phyloP scores from a whole-genome alignment of 2,329 filamentous ascomycete genomes.

The Fusarium guadeloupense region DNA sequence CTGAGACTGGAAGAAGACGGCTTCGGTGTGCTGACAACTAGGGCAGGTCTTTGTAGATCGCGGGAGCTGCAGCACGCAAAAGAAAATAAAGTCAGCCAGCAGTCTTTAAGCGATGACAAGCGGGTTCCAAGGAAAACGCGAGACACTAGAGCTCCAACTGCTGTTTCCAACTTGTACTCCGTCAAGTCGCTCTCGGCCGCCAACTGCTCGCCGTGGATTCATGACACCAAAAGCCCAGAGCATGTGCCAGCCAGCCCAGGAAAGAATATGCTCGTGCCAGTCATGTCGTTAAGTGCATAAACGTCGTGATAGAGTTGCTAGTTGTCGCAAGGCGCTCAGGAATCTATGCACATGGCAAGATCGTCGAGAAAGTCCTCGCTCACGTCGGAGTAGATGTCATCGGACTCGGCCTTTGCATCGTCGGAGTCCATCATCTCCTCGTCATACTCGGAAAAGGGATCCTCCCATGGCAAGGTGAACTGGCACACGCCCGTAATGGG shows the following conservation, averaged over 20 bases:
- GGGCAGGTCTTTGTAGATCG: conserved; percentile 88
- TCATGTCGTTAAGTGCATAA: conserved; percentile 26
- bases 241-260: conserved; percentile 40
- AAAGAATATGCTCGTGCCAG: conserved; percentile 9
- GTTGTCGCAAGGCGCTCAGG: conserved; percentile 16
- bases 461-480: conserved; percentile 44
- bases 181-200: conserved; percentile 28
- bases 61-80: conserved; percentile 75
- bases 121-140: conserved; percentile 43
- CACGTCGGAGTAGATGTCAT: conserved; percentile 34
- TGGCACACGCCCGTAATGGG: conserved; percentile 46
- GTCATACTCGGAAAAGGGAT: conserved; percentile 52
- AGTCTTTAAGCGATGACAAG: conserved; percentile 43
- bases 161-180: conserved; percentile 35
- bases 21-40: conserved; percentile 84
- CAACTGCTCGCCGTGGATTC: conserved; percentile 26
- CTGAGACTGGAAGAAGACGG: conserved; percentile 98
- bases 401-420: conserved; percentile 24
- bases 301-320: conserved; percentile 6
- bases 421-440: conserved; percentile 49
- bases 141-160: conserved; percentile 39
- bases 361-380: conserved; percentile 39
- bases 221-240: conserved; percentile 29
- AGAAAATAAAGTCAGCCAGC: conserved; percentile 56
- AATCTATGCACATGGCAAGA: conserved; percentile 32